Evolutionary conservation across 163 green algal genomes (phyloP).

Genomic region (Scenedesmus sp.): DNA sequence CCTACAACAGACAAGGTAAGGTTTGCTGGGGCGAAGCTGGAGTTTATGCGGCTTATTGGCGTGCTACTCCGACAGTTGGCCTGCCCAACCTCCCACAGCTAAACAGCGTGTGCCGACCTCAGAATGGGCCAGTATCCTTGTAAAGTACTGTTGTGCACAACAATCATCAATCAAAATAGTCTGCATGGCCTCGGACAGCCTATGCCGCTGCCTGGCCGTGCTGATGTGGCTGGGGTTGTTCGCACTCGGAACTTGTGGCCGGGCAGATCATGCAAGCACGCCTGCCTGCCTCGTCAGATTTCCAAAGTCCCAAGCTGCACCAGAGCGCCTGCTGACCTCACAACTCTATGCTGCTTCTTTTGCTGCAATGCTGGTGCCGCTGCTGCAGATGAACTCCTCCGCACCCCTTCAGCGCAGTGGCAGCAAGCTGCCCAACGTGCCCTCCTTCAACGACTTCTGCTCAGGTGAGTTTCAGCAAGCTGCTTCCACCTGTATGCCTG

Average conservation of each 20-base stretch:
- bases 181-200: background rate
- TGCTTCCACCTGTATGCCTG: too few relatives aligned
- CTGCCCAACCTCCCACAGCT: background rate
- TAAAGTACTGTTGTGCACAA: background rate
- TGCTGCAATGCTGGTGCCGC: too few relatives aligned
- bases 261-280: background rate
- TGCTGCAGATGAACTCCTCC: background rate
- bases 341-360: too few relatives aligned
- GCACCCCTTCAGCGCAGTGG: background rate
- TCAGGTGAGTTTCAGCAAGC: background rate
- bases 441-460: slow-evolving; percentile 56
- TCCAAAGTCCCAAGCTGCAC: too few relatives aligned
- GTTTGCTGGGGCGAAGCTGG: background rate
- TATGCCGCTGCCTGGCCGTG: background rate
- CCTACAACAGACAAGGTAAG: background rate
- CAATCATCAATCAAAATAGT: background rate
- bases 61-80: background rate
- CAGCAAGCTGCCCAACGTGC: slow-evolving; percentile 43
- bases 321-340: too few relatives aligned
- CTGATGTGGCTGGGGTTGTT: background rate
- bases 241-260: background rate
- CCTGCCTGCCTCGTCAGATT: background rate
- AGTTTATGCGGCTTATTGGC: background rate
- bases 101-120: background rate
- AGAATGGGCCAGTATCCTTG: background rate